Percentiles rank a stretch among this genome's conserved stretches.
Conservation (phyloP, 1,284 basidiomycete genomes). For the Trichosporon ovoides region DNA sequence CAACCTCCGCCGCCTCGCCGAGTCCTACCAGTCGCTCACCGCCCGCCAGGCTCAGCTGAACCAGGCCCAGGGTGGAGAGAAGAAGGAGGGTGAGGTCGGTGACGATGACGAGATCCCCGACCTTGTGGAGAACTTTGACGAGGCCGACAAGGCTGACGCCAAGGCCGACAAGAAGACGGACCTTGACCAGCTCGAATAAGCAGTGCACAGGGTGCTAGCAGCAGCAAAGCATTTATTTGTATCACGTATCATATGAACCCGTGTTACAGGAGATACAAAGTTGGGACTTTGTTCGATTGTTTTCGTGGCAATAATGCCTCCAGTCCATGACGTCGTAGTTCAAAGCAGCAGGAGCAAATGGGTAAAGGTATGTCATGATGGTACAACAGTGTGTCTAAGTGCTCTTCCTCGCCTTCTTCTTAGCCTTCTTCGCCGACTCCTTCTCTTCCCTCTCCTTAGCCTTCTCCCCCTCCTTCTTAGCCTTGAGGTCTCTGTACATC, state of each 20-base stretch:
- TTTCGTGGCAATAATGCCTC: too few species aligned
- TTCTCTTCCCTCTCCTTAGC: conserved; percentile 15
- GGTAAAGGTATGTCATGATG: not conserved
- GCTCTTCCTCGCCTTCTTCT: conserved; percentile 2
- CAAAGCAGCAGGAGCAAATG: too few species aligned
- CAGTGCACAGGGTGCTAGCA: conserved; percentile 5
- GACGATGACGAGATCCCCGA: conserved; percentile 75
- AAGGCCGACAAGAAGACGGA: conserved; percentile 50
- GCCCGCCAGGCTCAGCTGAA: conserved; percentile 66
- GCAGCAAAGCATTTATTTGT: conserved; percentile 7
- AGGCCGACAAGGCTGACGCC: conserved; percentile 47
- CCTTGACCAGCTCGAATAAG: conserved; percentile 51
- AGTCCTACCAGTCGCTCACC: conserved; percentile 93
- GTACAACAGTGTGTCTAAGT: not conserved
- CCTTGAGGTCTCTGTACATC: conserved; percentile 33
- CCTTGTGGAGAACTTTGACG: conserved; percentile 90
- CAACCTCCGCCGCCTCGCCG: conserved; percentile 90
- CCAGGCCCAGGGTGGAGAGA: conserved; percentile 52
- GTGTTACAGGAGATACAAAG: not conserved
- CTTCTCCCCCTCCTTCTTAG: conserved; percentile 17
- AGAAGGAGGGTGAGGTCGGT: conserved; percentile 57
- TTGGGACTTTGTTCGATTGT: not conserved
- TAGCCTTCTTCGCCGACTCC: conserved; percentile 19
- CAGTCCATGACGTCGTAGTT: too few species aligned
- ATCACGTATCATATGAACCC: conserved; percentile 15